Conservation (phyloP, 169 alveolate species). For the Cryptosporidium felis region DNA sequence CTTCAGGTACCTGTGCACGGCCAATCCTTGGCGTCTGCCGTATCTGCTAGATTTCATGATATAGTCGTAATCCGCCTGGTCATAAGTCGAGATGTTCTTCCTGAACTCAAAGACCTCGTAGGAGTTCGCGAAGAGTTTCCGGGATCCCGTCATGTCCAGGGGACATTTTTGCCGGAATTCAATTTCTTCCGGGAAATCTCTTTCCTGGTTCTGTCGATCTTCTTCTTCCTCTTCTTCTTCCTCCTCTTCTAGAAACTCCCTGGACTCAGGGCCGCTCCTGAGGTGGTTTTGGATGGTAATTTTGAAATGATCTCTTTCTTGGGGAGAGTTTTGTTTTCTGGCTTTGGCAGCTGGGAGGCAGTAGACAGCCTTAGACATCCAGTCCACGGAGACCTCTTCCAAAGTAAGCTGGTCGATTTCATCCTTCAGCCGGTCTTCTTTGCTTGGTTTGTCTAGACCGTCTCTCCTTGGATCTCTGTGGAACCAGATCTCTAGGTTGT, state of each 20-base stretch:
- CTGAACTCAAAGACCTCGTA: conserved; percentile 42
- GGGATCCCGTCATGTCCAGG: neutral
- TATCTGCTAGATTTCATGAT: conserved; percentile 51
- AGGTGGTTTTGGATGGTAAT: neutral
- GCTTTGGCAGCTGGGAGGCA: neutral
- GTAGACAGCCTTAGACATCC: conserved; percentile 62
- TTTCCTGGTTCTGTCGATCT: neutral
- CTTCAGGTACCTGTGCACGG: conserved; percentile 21
- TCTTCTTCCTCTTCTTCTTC: neutral
- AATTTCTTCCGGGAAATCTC: neutral
- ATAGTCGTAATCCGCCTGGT: conserved; percentile 60
- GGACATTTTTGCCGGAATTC: neutral
- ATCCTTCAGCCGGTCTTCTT: neutral
- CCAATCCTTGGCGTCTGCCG: conserved; percentile 39
- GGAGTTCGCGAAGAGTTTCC: conserved; percentile 20
- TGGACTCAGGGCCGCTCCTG: neutral
- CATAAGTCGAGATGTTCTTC: conserved; percentile 22
- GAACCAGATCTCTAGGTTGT: conserved; percentile 55
- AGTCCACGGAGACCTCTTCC: conserved; percentile 53
- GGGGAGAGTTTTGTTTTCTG: neutral
- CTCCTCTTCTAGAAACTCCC: neutral
- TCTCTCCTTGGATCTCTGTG: conserved; percentile 24
- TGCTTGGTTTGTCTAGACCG: neutral
- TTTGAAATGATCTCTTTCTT: neutral
- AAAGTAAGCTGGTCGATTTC: conserved; percentile 27